Conservation (phyloP, 176 grass and related monocot genomes). For the Oropetium thomaeum region DNA sequence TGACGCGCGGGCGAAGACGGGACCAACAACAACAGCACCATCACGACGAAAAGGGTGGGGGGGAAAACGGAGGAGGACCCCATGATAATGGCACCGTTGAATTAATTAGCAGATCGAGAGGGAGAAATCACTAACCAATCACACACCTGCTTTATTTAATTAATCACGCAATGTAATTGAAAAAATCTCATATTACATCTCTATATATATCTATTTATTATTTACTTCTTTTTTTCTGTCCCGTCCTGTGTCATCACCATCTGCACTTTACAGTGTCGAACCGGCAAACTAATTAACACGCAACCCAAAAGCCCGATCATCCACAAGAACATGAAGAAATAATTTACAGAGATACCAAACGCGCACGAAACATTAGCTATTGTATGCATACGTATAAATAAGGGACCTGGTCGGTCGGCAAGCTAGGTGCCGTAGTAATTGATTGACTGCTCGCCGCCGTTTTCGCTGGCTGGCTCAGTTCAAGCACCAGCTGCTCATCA, state of each 20-base stretch:
- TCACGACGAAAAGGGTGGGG: conserved; percentile 9
- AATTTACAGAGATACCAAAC: conserved; percentile 29
- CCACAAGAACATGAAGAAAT: neutral
- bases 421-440: neutral
- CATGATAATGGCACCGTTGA: conserved; percentile 7
- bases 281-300: neutral
- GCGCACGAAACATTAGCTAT: conserved; percentile 16
- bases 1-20: conserved; percentile 21
- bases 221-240: conserved; percentile 2
- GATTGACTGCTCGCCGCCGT: conserved; percentile 35
- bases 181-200: conserved; percentile 13
- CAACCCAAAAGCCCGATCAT: neutral
- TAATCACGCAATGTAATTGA: conserved; percentile 20
- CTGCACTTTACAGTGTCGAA: conserved; percentile 18
- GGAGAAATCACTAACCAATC: conserved; percentile 7
- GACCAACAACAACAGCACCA: conserved; percentile 9
- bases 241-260: conserved; percentile 11
- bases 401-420: neutral
- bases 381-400: neutral
- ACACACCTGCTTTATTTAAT: conserved; percentile 29
- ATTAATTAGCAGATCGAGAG: too few relatives aligned
- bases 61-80: neutral
- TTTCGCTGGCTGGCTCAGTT: conserved; percentile 11
- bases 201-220: neutral
- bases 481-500: conserved; percentile 43